These are phyloP conservation scores for Pyrrhoderma noxium DNA, from an alignment of 1,284 basidiomycete genomes.

Conservation along the genomic window DNA sequence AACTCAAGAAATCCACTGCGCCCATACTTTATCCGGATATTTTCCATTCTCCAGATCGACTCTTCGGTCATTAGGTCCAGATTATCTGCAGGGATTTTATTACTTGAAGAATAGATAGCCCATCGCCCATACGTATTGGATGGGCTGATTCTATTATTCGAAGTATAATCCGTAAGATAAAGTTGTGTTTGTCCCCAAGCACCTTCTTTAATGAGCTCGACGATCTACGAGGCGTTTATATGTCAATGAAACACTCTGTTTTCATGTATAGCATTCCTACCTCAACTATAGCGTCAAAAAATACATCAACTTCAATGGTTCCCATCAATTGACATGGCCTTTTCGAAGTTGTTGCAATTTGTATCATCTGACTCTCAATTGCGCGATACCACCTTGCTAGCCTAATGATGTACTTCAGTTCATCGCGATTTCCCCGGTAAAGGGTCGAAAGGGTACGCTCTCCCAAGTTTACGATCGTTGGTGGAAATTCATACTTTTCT, in stretches of 20 bases:
- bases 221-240: not conserved
- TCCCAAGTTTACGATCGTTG: not conserved
- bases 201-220: not conserved
- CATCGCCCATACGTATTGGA: slow-evolving; percentile 13
- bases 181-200: slow-evolving; percentile 6
- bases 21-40: slow-evolving; percentile 14
- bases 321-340: slow-evolving; percentile 12
- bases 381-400: slow-evolving; percentile 15
- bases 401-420: slow-evolving; percentile 8
- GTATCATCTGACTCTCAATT: slow-evolving; percentile 6
- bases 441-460: slow-evolving; percentile 4
- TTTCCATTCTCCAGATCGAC: slow-evolving; percentile 12
- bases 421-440: slow-evolving; percentile 1
- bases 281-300: slow-evolving; percentile 18
- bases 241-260: not conserved
- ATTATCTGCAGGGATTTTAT: not conserved
- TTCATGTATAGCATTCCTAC: not conserved
- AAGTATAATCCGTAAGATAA: slow-evolving; percentile 16
- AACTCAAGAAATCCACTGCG: slow-evolving; percentile 8
- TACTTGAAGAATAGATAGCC: slow-evolving; percentile 4
- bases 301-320: slow-evolving; percentile 4
- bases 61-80: slow-evolving; percentile 10
- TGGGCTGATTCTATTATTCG: slow-evolving; percentile 3
- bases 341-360: not conserved
- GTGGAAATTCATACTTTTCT: slow-evolving; percentile 6